These are phyloP conservation scores for Kwoniella heveanensis DNA, from an alignment of 768 basidiomycete species.

Conservation along the genomic window DNA sequence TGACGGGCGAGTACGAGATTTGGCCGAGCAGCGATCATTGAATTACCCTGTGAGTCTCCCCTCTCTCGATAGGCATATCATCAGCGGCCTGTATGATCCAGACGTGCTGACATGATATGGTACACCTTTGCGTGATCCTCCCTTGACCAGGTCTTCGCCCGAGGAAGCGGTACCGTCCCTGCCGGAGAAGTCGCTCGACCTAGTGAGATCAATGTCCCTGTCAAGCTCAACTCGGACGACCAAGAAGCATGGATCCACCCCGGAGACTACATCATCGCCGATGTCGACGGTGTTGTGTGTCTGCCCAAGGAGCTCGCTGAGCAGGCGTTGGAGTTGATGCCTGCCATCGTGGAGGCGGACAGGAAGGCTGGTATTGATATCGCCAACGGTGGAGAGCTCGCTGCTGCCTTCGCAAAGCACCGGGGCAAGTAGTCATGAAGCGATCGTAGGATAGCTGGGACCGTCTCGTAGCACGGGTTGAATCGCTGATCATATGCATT, in stretches of 20 bases:
- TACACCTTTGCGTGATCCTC: not conserved
- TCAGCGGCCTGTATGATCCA: too few species aligned
- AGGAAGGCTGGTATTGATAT: constrained; percentile 51
- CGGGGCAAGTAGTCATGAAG: too few species aligned
- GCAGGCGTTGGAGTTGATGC: constrained; percentile 65
- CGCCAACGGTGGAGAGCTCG: too few species aligned
- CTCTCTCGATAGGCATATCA: too few species aligned
- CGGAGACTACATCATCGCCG: constrained; percentile 81
- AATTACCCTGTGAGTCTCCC: too few species aligned
- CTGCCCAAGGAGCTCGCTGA: constrained; percentile 64
- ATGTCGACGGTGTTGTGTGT: constrained; percentile 85
- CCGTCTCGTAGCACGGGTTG: too few species aligned
- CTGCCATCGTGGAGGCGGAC: constrained; percentile 67
- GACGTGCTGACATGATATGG: too few species aligned
- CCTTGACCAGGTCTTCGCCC: constrained; percentile 22
- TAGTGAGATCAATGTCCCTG: constrained; percentile 38
- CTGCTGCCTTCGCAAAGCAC: too few species aligned
- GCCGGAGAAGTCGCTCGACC: constrained; percentile 56
- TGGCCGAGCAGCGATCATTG: too few species aligned
- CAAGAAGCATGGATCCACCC: constrained; percentile 64
- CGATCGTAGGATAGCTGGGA: too few species aligned
- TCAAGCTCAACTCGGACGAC: not conserved
- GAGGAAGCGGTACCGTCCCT: constrained; percentile 37
- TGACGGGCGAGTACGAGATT: too few species aligned
- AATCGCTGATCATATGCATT: too few species aligned